phyloP scores from a whole-genome alignment of 2,329 filamentous ascomycete genomes.

The Verruconis gallopava region DNA sequence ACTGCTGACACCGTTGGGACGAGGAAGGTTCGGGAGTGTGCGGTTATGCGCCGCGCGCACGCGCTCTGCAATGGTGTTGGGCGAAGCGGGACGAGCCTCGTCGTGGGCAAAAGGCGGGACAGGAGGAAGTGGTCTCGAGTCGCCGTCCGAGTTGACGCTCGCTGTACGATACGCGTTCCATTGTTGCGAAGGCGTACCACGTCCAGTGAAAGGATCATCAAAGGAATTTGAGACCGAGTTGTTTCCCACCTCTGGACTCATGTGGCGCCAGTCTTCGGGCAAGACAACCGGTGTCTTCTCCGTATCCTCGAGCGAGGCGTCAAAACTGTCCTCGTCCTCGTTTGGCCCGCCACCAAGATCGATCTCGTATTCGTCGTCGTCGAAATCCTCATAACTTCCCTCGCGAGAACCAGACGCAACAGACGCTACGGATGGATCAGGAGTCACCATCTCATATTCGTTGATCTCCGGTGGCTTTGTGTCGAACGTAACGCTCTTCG shows the following conservation, averaged over 20 bases:
- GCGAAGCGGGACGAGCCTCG: conserved; percentile 38
- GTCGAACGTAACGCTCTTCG: conserved; percentile 96
- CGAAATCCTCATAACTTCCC: conserved; percentile 70
- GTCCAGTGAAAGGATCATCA: conserved; percentile 51
- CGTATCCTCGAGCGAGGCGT: conserved; percentile 86
- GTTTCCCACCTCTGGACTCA: conserved; percentile 52
- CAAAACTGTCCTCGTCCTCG: conserved; percentile 70
- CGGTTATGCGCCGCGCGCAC: conserved; percentile 52
- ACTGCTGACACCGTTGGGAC: conserved; percentile 54
- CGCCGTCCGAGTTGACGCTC: conserved; percentile 49
- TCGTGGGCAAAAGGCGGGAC: conserved; percentile 50
- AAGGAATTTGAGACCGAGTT: conserved; percentile 39
- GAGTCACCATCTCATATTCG: conserved; percentile 96
- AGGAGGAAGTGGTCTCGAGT: conserved; percentile 75
- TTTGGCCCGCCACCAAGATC: conserved; percentile 31
- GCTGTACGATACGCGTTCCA: conserved; percentile 10
- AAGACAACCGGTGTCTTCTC: conserved; percentile 97
- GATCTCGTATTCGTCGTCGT: conserved; percentile 14
- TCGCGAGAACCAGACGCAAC: conserved; percentile 81
- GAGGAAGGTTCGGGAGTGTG: conserved; percentile 59
- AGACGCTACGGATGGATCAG: conserved; percentile 68
- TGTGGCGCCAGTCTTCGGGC: conserved; percentile 85
- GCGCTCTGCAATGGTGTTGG: conserved; percentile 56
- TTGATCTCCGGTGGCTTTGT: conserved; percentile 86
- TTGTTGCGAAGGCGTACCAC: conserved; percentile 42